Evolutionary conservation across 2,329 filamentous ascomycete species (phyloP).

Genomic region (Epichloe brachyelytri): DNA sequence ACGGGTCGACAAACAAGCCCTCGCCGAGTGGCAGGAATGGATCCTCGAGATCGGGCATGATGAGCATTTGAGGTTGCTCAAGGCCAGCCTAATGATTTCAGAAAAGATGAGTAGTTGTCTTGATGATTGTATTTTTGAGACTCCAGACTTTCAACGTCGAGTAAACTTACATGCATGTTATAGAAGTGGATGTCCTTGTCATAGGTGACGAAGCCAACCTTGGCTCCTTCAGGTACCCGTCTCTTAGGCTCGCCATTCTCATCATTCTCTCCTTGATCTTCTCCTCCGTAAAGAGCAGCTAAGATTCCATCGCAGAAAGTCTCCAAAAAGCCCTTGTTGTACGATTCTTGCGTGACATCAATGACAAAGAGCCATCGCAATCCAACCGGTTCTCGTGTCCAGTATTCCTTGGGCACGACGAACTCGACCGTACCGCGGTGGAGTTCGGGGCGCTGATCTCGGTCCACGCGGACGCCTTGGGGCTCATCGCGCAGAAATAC

Average conservation of each 20-base stretch:
- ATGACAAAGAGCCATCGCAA: slow-evolving; percentile 83
- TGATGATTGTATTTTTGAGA: background rate
- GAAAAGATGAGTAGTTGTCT: background rate
- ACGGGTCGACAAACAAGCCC: slow-evolving; percentile 87
- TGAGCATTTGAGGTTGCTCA: slow-evolving; percentile 90
- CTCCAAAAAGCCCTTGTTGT: slow-evolving; percentile 81
- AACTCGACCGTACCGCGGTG: slow-evolving; percentile 91
- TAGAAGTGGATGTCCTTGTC: slow-evolving; percentile 98
- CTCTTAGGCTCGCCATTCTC: slow-evolving; percentile 40
- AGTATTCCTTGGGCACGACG: slow-evolving; percentile 95
- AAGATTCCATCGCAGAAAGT: slow-evolving; percentile 84
- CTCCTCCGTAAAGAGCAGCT: slow-evolving; percentile 66
- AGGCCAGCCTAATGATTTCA: slow-evolving; percentile 44
- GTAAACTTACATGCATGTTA: slow-evolving; percentile 63
- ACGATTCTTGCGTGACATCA: slow-evolving; percentile 83
- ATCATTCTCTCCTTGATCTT: slow-evolving; percentile 34
- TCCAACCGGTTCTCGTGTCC: slow-evolving; percentile 85
- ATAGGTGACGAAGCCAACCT: slow-evolving; percentile 89
- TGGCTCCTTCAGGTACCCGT: slow-evolving; percentile 62
- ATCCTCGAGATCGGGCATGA: slow-evolving; percentile 95
- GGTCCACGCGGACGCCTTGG: slow-evolving; percentile 74
- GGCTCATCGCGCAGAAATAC: slow-evolving; percentile 86
- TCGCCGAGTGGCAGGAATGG: slow-evolving; percentile 88
- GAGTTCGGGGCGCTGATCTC: slow-evolving; percentile 79
- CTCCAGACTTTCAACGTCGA: slow-evolving; percentile 5